Evolutionary conservation across 441 rosid genomes (phyloP).

Genomic region (Geranium incanum): DNA sequence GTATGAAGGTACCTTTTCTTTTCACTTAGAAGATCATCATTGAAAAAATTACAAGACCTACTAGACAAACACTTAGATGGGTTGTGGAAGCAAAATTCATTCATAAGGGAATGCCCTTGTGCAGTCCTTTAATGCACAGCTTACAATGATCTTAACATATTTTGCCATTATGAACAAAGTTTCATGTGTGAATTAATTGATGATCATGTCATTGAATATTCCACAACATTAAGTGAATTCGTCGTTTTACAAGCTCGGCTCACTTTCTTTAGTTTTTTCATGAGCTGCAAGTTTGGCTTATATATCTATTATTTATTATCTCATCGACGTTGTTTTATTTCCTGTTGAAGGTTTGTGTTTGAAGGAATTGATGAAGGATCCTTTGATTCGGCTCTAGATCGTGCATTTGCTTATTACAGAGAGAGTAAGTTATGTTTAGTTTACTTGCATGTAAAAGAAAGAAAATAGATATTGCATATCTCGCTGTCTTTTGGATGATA

Average conservation of each 20-base stretch:
- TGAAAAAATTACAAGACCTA: background rate
- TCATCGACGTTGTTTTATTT: background rate
- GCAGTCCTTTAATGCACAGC: background rate
- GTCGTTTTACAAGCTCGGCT: background rate
- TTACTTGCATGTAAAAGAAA: background rate
- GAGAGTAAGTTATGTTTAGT: conserved; percentile 30
- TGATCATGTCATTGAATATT: background rate
- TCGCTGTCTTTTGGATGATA: background rate
- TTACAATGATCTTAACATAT: background rate
- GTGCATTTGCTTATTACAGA: conserved; percentile 36
- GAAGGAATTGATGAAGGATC: conserved; percentile 55
- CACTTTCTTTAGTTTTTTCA: background rate
- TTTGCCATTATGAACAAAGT: background rate
- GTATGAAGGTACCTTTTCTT: background rate
- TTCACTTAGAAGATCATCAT: background rate
- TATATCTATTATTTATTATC: no score
- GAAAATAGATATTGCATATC: background rate
- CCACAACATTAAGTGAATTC: background rate
- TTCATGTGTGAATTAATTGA: background rate
- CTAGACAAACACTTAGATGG: background rate
- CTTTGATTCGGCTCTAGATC: conserved; percentile 35
- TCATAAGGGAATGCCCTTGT: no score
- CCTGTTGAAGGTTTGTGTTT: conserved; percentile 38
- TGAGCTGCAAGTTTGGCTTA: no score
- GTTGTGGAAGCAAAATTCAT: background rate